phyloP scores from a whole-genome alignment of 2,329 filamentous ascomycete genomes.

The Pseudodiploospora longispora region DNA sequence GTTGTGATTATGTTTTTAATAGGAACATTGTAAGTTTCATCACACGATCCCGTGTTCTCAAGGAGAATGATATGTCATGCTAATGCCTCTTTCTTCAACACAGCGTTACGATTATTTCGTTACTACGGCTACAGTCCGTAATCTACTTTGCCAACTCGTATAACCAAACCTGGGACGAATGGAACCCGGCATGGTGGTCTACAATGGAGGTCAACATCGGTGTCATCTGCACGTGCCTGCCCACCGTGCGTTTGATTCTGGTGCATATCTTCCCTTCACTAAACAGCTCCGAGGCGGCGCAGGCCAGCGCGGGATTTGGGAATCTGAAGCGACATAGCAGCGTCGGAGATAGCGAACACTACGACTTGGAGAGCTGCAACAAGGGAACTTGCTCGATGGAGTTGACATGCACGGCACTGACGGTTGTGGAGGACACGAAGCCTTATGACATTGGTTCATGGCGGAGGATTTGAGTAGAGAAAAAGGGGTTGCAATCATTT shows the following conservation, averaged over 20 bases:
- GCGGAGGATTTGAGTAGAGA: too few species aligned
- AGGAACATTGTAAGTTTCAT: conserved; percentile 28
- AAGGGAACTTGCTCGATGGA: neutral
- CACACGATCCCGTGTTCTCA: neutral
- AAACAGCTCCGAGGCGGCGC: neutral
- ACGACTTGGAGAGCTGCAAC: too few species aligned
- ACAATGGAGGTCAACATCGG: conserved; percentile 27
- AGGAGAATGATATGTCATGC: neutral
- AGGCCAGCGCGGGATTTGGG: neutral
- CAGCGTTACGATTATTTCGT: conserved; percentile 24
- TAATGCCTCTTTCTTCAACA: neutral
- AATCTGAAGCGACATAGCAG: too few species aligned
- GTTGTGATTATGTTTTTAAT: conserved; percentile 36
- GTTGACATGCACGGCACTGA: neutral
- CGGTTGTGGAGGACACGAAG: too few species aligned
- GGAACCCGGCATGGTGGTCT: conserved; percentile 24
- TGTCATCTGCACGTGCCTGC: conserved; percentile 29
- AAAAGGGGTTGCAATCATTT: too few species aligned
- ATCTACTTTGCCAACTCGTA: conserved; percentile 18
- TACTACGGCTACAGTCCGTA: conserved; percentile 20
- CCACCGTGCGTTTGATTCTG: conserved; percentile 22
- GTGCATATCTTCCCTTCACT: conserved; percentile 16
- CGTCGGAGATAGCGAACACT: too few species aligned
- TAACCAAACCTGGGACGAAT: conserved; percentile 23
- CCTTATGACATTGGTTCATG: too few species aligned